Conservation (phyloP, 371 early-diverging fungal genomes). For the Choanephora cucurbitarum region DNA sequence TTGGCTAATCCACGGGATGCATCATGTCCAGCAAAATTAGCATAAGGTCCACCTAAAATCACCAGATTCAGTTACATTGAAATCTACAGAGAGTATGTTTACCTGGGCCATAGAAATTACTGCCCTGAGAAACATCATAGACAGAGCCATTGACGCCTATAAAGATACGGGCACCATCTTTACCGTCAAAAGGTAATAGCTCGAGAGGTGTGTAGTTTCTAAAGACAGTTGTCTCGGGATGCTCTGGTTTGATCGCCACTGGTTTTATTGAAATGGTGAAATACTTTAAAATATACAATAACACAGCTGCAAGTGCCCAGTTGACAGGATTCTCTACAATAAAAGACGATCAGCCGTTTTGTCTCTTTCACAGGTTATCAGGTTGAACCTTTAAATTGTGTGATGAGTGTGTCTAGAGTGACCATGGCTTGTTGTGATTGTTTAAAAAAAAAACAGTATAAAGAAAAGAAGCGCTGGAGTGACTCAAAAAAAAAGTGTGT, state of each 20-base stretch:
- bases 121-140: constrained; percentile 86
- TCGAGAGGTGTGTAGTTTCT: constrained; percentile 73
- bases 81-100: no score
- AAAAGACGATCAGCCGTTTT: neutral
- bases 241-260: constrained; percentile 30
- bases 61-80: neutral
- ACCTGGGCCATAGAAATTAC: constrained; percentile 93
- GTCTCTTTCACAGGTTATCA: neutral
- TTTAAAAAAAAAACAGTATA: constrained; percentile 8
- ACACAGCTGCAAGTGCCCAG: constrained; percentile 26
- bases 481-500: no score
- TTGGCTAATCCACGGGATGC: constrained; percentile 88
- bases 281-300: constrained; percentile 15
- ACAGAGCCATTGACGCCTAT: constrained; percentile 86
- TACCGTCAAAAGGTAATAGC: constrained; percentile 63
- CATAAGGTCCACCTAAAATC: constrained; percentile 81
- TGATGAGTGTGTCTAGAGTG: constrained; percentile 1
- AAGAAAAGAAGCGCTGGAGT: constrained; percentile 2
- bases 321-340: constrained; percentile 28
- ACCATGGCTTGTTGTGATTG: no score
- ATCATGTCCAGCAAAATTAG: constrained; percentile 88
- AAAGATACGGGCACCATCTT: constrained; percentile 59
- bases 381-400: constrained; percentile 16
- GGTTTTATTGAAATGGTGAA: constrained; percentile 16
- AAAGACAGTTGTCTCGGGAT: constrained; percentile 61